phyloP scores from a whole-genome alignment of 768 basidiomycete genomes.

The Boletus sp. region DNA sequence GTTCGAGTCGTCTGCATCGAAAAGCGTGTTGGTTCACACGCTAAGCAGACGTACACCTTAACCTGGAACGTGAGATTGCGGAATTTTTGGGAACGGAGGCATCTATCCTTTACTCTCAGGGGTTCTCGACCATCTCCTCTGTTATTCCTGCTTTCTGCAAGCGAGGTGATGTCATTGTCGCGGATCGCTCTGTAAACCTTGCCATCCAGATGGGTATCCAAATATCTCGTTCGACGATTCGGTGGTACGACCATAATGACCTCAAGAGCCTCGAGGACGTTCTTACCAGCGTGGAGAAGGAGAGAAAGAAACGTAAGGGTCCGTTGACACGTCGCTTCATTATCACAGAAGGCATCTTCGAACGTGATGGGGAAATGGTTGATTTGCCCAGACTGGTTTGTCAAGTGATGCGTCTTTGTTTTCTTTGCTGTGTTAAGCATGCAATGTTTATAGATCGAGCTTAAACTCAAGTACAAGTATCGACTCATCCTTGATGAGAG shows the following conservation, averaged over 20 bases:
- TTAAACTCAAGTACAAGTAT: conserved; percentile 95
- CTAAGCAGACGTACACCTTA: conserved; percentile 80
- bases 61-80: conserved; percentile 85
- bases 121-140: conserved; percentile 86
- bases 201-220: conserved; percentile 95
- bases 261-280: conserved; percentile 87
- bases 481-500: conserved; percentile 92
- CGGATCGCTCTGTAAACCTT: conserved; percentile 94
- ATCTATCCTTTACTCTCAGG: conserved; percentile 91
- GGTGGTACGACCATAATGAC: conserved; percentile 98
- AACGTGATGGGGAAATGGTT: conserved; percentile 88
- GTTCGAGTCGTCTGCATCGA: conserved; percentile 23
- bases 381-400: conserved; percentile 90
- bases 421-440: background rate
- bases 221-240: conserved; percentile 85
- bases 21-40: conserved; percentile 1
- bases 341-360: conserved; percentile 95
- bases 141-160: conserved; percentile 98
- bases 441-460: conserved; percentile 65
- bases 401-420: background rate
- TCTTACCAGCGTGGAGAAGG: conserved; percentile 79
- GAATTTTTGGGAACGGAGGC: conserved; percentile 87
- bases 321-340: conserved; percentile 91
- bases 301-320: conserved; percentile 75
- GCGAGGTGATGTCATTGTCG: conserved; percentile 96